These are phyloP conservation scores for Geotrichum histeridarum DNA, from an alignment of 1,139 yeast genomes.

Conservation along the genomic window DNA sequence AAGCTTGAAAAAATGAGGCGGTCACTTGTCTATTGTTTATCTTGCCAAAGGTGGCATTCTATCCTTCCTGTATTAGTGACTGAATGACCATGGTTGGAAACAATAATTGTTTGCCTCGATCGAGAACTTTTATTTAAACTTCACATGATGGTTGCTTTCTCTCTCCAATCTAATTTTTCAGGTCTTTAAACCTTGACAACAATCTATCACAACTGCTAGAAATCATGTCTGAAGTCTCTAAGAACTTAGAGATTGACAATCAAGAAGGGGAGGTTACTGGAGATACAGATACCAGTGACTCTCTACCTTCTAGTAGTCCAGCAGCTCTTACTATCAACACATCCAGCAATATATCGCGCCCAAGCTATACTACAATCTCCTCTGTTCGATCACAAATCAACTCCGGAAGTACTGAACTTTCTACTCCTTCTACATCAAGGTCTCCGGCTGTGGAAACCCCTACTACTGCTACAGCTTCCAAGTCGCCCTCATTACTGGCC, in stretches of 20 bases:
- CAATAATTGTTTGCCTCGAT: neutral
- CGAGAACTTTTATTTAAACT: neutral
- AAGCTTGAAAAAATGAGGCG: no score
- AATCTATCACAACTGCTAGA: no score
- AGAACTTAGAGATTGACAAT: neutral
- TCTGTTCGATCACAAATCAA: conserved; percentile 9
- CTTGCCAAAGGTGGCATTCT: no score
- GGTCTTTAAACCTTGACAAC: no score
- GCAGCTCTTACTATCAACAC: neutral
- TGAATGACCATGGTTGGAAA: no score
- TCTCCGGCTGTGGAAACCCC: conserved; percentile 8
- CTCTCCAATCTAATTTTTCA: neutral
- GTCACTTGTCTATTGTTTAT: no score
- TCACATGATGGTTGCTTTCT: neutral
- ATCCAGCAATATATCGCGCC: neutral
- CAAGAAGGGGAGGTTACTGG: no score
- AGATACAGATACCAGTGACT: neutral
- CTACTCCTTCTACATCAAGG: neutral
- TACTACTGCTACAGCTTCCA: neutral
- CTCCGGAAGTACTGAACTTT: neutral
- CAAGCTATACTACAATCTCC: conserved; percentile 9
- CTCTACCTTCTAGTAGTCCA: neutral
- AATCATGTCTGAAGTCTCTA: neutral
- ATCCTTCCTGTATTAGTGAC: no score
- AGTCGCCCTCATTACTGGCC: neutral